Conservation (phyloP, 2,329 filamentous ascomycete genomes). For the Fusarium tricinctum region DNA sequence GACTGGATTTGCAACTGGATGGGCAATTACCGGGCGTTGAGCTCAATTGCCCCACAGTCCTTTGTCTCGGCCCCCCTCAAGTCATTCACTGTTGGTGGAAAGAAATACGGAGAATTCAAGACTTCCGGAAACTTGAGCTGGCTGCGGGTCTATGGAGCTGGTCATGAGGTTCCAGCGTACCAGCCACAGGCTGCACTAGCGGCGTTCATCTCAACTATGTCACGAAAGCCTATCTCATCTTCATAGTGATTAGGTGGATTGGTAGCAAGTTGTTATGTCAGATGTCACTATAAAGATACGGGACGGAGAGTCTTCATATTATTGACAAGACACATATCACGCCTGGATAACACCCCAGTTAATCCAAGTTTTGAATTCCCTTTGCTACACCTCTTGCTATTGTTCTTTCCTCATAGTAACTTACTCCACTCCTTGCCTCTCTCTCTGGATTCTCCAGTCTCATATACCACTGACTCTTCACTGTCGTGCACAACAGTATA, state of each 20-base stretch:
- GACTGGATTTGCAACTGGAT: conserved; percentile 72
- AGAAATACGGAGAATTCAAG: conserved; percentile 64
- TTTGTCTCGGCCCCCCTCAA: conserved; percentile 55
- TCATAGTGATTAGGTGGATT: no score
- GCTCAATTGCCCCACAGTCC: conserved; percentile 58
- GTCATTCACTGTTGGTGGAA: conserved; percentile 64
- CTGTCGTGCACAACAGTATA: accelerated
- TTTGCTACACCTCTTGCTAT: not conserved
- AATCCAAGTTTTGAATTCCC: not conserved
- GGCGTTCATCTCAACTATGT: conserved; percentile 20
- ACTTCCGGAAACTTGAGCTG: conserved; percentile 68
- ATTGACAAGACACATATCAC: not conserved
- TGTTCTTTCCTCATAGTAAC: not conserved
- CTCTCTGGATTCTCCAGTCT: not conserved
- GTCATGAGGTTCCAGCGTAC: conserved; percentile 68
- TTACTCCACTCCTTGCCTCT: not conserved
- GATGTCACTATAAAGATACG: no score
- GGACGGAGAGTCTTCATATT: no score
- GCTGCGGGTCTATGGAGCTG: conserved; percentile 70
- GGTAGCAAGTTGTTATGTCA: no score
- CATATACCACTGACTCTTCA: not conserved
- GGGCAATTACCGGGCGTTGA: conserved; percentile 61
- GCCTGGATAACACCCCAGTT: not conserved
- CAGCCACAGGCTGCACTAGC: conserved; percentile 23
- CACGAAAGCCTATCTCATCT: conserved; percentile 20